Conservation (phyloP, 1,139 yeast species). For the Debaryomycetaceae sp. region DNA sequence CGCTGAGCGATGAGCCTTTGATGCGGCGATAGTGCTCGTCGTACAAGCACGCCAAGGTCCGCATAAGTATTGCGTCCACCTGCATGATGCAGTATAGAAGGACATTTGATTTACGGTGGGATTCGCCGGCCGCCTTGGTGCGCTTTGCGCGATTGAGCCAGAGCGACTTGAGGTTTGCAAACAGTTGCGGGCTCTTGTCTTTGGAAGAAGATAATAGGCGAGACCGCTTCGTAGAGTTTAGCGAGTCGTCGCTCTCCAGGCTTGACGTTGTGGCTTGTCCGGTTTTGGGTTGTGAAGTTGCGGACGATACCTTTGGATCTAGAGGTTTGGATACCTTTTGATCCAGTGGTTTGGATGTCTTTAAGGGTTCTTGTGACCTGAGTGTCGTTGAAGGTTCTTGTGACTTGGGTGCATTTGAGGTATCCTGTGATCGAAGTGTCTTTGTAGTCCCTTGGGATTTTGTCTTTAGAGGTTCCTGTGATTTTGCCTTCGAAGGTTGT, state of each 20-base stretch:
- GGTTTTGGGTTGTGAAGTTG: neutral
- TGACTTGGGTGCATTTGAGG: neutral
- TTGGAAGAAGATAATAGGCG: too few relatives aligned
- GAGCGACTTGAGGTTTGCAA: conserved; percentile 1
- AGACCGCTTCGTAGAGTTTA: conserved; percentile 11
- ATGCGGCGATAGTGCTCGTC: conserved; percentile 23
- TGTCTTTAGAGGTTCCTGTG: too few relatives aligned
- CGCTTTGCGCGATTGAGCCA: conserved; percentile 23
- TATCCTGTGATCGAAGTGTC: too few relatives aligned
- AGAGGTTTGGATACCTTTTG: neutral
- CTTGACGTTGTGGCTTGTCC: neutral
- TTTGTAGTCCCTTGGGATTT: neutral
- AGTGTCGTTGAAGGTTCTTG: neutral
- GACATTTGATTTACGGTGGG: conserved; percentile 10
- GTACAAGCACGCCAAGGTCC: conserved; percentile 21
- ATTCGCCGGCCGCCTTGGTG: conserved; percentile 14
- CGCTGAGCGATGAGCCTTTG: conserved; percentile 18
- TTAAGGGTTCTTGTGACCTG: neutral
- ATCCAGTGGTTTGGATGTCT: neutral
- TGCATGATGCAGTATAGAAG: conserved; percentile 16
- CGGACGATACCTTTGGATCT: neutral
- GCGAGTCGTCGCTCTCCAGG: conserved; percentile 4
- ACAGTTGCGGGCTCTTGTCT: conserved; percentile 11
- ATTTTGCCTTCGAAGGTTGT: too few relatives aligned
- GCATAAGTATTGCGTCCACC: conserved; percentile 22